Base-by-base conservation (phyloP, 2,329 filamentous ascomycete genomes). In the Trichophaea hybrida region DNA sequence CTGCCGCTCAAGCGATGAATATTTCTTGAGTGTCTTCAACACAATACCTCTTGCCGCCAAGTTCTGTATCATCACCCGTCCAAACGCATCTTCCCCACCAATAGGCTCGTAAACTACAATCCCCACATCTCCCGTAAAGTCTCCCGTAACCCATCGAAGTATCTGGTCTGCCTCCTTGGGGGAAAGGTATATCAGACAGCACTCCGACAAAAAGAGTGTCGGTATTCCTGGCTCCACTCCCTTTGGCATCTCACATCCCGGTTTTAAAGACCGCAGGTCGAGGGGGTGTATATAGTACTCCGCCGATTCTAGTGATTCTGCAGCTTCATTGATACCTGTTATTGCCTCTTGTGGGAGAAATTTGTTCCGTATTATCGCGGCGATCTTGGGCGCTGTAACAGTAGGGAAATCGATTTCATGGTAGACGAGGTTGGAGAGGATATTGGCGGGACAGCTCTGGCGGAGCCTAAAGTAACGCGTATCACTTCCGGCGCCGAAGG, bases 401-500 rank as follows among this genome's bases (percentile, higher is more conserved):
- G 63, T 62, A 0, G 85, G 78, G 68, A 97, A 97, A 72, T 98
- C 93, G 59, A 98, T 76, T 72, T 98, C 93, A 71, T 97, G 90
- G 71, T 97, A 98, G 60, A 85, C 71, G 15, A 95, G 72, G 10
- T 72, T 40, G 4, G 8, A 24, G 4, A 40, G 35, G 12, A 24
- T n/a, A 49, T 52, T 34, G 13, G 40, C 1, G 24, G 50, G 48
- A 12, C 34, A 15, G 13, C 74, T 70, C 6, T 79, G 73, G 61
- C 86, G 78, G 0, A 96, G 74, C 17, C 88, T 83, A 69, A 96
- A 89, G 61, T 83, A 85, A 13, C 93, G 81, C 5, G 93, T 97
- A 70, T 98, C 93, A 8, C 90, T 95, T 31, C 93, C 93, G 13
- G 93, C 91, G 34, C 93, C 93, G 0, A 98, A 79, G 0, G 90